These are phyloP conservation scores for Apiospora kogelbergensis DNA, from an alignment of 2,329 filamentous ascomycete species.

Conservation along the genomic window DNA sequence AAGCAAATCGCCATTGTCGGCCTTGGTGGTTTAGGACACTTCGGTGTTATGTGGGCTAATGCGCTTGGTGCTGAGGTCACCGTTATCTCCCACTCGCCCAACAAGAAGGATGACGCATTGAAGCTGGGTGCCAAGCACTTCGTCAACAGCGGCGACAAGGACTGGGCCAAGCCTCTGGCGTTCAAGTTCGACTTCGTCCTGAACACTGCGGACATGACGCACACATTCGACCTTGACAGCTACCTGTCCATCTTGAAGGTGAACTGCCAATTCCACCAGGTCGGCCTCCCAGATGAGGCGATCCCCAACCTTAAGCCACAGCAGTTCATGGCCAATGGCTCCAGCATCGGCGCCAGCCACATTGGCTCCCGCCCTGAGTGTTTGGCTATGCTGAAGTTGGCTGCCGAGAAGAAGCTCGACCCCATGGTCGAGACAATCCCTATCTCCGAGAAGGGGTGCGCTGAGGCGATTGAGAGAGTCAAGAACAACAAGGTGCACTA, in stretches of 20 bases:
- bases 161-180: constrained; percentile 57
- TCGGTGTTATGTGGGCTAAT: constrained; percentile 69
- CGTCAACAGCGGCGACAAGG: constrained; percentile 46
- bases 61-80: constrained; percentile 69
- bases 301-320: constrained; percentile 42
- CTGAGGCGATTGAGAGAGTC: constrained; percentile 68
- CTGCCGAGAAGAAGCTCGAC: constrained; percentile 52
- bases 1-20: constrained; percentile 72
- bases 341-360: constrained; percentile 49
- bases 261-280: constrained; percentile 56
- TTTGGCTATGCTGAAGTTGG: constrained; percentile 57
- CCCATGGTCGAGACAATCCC: constrained; percentile 57
- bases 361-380: constrained; percentile 62
- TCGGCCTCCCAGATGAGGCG: constrained; percentile 55
- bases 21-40: constrained; percentile 72
- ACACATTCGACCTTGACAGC: constrained; percentile 53
- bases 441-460: constrained; percentile 66
- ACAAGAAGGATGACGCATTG: constrained; percentile 59
- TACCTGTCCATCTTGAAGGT: constrained; percentile 54
- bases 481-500: constrained; percentile 68
- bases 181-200: constrained; percentile 52
- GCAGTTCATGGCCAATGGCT: constrained; percentile 40
- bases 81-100: constrained; percentile 59
- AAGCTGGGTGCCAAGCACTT: constrained; percentile 63
- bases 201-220: constrained; percentile 48